Evolutionary conservation across 345 rosid genomes (phyloP).

Genomic region (Hypericum androsaemum): DNA sequence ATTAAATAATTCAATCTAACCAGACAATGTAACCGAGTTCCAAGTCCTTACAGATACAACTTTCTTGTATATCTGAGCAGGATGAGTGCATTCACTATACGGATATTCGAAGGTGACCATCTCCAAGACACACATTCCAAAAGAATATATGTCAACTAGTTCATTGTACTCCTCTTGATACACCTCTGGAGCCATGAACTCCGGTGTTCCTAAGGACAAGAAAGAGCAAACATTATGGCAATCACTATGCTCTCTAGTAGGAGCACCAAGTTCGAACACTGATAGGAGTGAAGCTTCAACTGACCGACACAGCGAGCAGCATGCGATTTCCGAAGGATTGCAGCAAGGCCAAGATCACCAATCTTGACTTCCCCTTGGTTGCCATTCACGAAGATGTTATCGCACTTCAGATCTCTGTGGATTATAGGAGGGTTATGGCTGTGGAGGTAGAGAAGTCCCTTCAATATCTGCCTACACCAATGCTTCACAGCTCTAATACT

Average conservation of each 20-base stretch:
- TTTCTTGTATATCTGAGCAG: slow-evolving; percentile 5
- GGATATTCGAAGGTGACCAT: slow-evolving; percentile 4
- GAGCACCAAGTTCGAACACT: background rate
- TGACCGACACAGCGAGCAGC: slow-evolving; percentile 3
- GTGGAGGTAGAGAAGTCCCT: slow-evolving; percentile 2
- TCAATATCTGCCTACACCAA: slow-evolving; percentile 3
- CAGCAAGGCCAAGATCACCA: slow-evolving; percentile 6
- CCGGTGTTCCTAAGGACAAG: slow-evolving; percentile 1
- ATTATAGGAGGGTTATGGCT: slow-evolving; percentile 3
- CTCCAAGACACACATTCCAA: slow-evolving; percentile 7
- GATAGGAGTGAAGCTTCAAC: background rate
- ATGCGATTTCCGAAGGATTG: slow-evolving; percentile 2
- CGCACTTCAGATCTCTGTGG: slow-evolving; percentile 4
- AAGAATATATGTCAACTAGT: slow-evolving; percentile 4
- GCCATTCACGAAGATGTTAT: slow-evolving; percentile 2
- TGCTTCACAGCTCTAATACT: slow-evolving; percentile 6
- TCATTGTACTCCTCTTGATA: slow-evolving; percentile 6
- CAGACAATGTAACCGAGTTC: background rate
- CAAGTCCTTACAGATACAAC: background rate
- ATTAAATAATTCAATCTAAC: background rate
- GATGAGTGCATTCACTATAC: slow-evolving; percentile 2
- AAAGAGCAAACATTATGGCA: background rate
- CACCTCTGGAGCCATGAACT: slow-evolving; percentile 7
- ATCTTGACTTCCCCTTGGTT: slow-evolving; percentile 4
- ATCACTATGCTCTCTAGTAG: background rate